phyloP scores from a whole-genome alignment of 805 yeast species.

The Candida fluviatilis region DNA sequence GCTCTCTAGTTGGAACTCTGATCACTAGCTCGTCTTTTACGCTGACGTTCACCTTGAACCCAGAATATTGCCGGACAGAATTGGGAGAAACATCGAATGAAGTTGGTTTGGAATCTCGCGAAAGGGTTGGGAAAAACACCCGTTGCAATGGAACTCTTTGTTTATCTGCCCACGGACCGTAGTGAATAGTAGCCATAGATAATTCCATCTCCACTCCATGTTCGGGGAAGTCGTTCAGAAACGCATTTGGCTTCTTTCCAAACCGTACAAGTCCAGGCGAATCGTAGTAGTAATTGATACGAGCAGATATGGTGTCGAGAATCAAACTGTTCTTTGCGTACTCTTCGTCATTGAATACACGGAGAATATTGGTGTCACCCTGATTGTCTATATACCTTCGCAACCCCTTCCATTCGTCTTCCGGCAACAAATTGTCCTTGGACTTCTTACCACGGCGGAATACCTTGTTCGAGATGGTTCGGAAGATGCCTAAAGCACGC shows the following conservation, averaged over 20 bases:
- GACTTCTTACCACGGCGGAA: slow-evolving; percentile 6
- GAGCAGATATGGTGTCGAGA: slow-evolving; percentile 53
- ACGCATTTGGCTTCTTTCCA: background rate
- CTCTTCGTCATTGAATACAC: slow-evolving; percentile 49
- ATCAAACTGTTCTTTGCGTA: slow-evolving; percentile 79
- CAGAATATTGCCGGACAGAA: slow-evolving; percentile 48
- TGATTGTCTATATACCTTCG: slow-evolving; percentile 53
- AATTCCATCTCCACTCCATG: slow-evolving; percentile 58
- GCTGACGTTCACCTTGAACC: slow-evolving; percentile 51
- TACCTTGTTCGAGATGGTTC: slow-evolving; percentile 6
- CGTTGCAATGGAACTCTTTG: slow-evolving; percentile 65
- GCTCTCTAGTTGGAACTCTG: slow-evolving; percentile 80
- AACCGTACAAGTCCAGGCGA: slow-evolving; percentile 48
- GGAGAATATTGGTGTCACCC: slow-evolving; percentile 23
- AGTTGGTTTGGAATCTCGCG: slow-evolving; percentile 48
- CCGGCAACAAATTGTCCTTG: slow-evolving; percentile 4
- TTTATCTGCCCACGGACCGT: slow-evolving; percentile 96
- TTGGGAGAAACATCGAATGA: slow-evolving; percentile 40
- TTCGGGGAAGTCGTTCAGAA: slow-evolving; percentile 21
- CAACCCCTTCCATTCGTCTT: slow-evolving; percentile 69
- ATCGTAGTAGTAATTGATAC: slow-evolving; percentile 66
- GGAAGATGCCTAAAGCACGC: slow-evolving; percentile 11
- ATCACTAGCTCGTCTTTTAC: slow-evolving; percentile 63
- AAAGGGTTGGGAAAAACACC: slow-evolving; percentile 63
- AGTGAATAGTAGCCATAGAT: slow-evolving; percentile 62